These are phyloP conservation scores for Galerina marginata DNA, from an alignment of 768 basidiomycete species.

Conservation along the genomic window DNA sequence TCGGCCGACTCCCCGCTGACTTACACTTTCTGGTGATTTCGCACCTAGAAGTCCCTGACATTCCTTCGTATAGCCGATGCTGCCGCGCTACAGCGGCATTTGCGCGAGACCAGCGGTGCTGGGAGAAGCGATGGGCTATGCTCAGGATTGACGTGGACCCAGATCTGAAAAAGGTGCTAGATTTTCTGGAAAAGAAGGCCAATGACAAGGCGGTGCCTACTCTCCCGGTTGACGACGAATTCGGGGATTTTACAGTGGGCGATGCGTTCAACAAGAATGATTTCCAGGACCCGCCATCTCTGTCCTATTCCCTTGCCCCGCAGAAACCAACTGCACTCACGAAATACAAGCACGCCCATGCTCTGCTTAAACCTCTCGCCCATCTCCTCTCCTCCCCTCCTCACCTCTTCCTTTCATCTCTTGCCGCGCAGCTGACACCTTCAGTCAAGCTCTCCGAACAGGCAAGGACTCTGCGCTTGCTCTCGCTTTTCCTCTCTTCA, in stretches of 20 bases:
- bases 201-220: constrained; percentile 62
- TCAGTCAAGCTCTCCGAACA: constrained; percentile 28
- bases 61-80: constrained; percentile 74
- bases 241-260: constrained; percentile 81
- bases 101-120: constrained; percentile 73
- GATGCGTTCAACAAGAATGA: constrained; percentile 48
- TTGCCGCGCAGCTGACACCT: constrained; percentile 32
- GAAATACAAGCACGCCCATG: constrained; percentile 71
- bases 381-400: constrained; percentile 64
- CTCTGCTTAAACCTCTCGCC: constrained; percentile 64
- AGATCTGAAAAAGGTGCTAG: constrained; percentile 53
- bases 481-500: constrained; percentile 77
- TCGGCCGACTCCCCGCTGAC: constrained; percentile 82
- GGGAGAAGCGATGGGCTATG: constrained; percentile 75
- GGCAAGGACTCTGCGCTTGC: constrained; percentile 71
- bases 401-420: constrained; percentile 70
- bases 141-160: constrained; percentile 54
- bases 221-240: constrained; percentile 79
- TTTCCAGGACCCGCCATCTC: constrained; percentile 25
- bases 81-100: constrained; percentile 69
- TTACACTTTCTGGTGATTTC: constrained; percentile 77
- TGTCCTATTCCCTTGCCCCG: constrained; percentile 24
- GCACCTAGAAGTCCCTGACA: constrained; percentile 78
- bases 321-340: constrained; percentile 31
- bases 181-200: constrained; percentile 58